A percentile compares a stretch with the other conserved stretches of the same genome.
These are phyloP conservation scores for Sporopachydermia lactativora DNA, from an alignment of 805 yeast species.

Conservation along the genomic window DNA sequence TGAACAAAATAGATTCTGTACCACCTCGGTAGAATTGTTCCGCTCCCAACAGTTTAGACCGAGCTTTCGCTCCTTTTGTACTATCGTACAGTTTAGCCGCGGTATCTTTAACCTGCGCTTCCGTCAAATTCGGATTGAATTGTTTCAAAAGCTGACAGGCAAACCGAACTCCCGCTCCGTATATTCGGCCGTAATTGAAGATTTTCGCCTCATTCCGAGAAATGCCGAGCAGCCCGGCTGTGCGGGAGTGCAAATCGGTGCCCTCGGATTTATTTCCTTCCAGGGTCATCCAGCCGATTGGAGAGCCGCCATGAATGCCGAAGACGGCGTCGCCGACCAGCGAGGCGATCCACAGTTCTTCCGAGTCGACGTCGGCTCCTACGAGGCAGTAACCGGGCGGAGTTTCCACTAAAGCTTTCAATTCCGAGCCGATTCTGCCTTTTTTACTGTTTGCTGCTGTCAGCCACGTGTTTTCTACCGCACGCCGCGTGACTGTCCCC, in stretches of 20 bases:
- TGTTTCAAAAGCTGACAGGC: conserved; percentile 75
- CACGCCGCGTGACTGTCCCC: conserved; percentile 96
- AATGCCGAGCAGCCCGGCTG: conserved; percentile 81
- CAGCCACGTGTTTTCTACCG: conserved; percentile 95
- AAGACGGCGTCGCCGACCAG: conserved; percentile 86
- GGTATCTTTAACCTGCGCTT: conserved; percentile 45
- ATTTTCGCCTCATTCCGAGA: conserved; percentile 86
- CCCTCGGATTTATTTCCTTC: conserved; percentile 89
- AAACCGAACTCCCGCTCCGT: conserved; percentile 92
- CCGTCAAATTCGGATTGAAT: conserved; percentile 60
- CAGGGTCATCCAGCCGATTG: conserved; percentile 97
- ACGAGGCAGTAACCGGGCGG: conserved; percentile 86
- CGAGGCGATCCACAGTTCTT: conserved; percentile 96
- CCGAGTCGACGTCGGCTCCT: conserved; percentile 98
- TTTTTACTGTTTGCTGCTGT: conserved; percentile 92
- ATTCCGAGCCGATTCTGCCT: conserved; percentile 80
- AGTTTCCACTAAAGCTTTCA: conserved; percentile 74
- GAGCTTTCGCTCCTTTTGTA: conserved; percentile 54
- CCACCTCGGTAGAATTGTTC: conserved; percentile 66
- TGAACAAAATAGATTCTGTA: conserved; percentile 83
- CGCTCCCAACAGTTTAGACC: conserved; percentile 21
- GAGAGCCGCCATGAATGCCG: conserved; percentile 87
- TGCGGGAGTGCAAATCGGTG: conserved; percentile 90
- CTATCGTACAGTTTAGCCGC: conserved; percentile 60
- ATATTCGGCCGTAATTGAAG: conserved; percentile 92